Evolutionary conservation across 1,284 basidiomycete genomes (phyloP).

Genomic region (Sporisorium sorghi): DNA sequence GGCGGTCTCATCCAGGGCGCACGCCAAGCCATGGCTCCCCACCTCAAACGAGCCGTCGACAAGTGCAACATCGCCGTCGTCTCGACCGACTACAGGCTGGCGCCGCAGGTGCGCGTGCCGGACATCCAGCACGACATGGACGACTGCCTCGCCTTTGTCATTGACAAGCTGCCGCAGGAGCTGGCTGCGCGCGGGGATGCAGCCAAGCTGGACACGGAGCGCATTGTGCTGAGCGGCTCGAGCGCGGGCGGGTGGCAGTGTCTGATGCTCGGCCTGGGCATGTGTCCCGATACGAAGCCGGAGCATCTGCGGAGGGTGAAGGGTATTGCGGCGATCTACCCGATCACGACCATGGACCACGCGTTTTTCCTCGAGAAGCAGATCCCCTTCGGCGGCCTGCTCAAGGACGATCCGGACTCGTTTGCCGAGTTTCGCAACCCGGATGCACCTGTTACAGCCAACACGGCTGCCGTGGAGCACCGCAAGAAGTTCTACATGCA

Average conservation of each 20-base stretch:
- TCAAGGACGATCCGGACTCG: slow-evolving; percentile 29
- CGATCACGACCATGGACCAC: slow-evolving; percentile 52
- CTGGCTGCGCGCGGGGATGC: slow-evolving; percentile 24
- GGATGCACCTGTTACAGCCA: slow-evolving; percentile 32
- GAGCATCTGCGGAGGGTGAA: slow-evolving; percentile 30
- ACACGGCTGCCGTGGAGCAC: slow-evolving; percentile 30
- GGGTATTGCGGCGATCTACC: slow-evolving; percentile 50
- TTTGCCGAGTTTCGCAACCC: slow-evolving; percentile 46
- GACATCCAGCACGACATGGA: slow-evolving; percentile 49
- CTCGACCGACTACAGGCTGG: slow-evolving; percentile 52
- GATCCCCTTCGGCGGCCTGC: slow-evolving; percentile 29
- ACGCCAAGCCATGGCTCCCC: slow-evolving; percentile 40
- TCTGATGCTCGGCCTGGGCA: slow-evolving; percentile 51
- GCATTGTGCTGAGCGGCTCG: slow-evolving; percentile 44
- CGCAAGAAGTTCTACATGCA: slow-evolving; percentile 53
- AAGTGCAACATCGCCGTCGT: slow-evolving; percentile 48
- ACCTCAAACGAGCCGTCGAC: slow-evolving; percentile 48
- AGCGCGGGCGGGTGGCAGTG: slow-evolving; percentile 54
- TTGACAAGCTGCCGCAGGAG: slow-evolving; percentile 34
- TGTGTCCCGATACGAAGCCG: slow-evolving; percentile 33
- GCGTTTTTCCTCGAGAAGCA: slow-evolving; percentile 52
- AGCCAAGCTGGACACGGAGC: slow-evolving; percentile 31
- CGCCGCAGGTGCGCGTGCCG: slow-evolving; percentile 48
- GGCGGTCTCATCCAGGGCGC: slow-evolving; percentile 54
- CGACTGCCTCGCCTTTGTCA: slow-evolving; percentile 39